These are phyloP conservation scores for Fonsecaea monophora DNA, from an alignment of 2,329 filamentous ascomycete genomes.

Conservation along the genomic window DNA sequence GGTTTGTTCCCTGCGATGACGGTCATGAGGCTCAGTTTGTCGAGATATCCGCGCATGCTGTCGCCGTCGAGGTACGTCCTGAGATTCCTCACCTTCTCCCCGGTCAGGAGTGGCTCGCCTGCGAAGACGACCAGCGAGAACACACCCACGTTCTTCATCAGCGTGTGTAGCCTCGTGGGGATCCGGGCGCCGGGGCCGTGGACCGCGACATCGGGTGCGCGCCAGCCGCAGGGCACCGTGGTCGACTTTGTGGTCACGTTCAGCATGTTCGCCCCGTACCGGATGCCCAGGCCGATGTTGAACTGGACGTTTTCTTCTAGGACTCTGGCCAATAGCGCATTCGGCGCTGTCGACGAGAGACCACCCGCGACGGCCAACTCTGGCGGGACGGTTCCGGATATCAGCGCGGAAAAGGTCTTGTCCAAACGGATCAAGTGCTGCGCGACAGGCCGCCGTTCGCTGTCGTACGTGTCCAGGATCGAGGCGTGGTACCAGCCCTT, in stretches of 20 bases:
- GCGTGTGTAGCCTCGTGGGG: conserved; percentile 3
- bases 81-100: background rate
- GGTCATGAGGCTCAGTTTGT: background rate
- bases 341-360: background rate
- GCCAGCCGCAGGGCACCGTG: background rate
- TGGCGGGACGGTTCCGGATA: background rate
- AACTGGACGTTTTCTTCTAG: conserved; percentile 1
- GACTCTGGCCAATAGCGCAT: background rate
- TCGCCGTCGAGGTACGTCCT: background rate
- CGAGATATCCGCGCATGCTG: background rate
- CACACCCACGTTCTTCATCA: conserved; percentile 7
- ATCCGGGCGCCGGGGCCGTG: conserved; percentile 1
- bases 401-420: conserved; percentile 6
- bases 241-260: background rate
- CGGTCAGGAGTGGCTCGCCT: conserved; percentile 7
- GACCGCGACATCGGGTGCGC: conserved; percentile 4
- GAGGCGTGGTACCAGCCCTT: conserved; percentile 8
- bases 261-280: conserved; percentile 7
- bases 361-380: background rate
- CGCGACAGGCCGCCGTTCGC: conserved; percentile 9
- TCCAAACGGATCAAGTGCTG: conserved; percentile 6
- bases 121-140: conserved; percentile 16
- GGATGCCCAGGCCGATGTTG: background rate
- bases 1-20: conserved; percentile 7
- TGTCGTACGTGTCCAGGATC: conserved; percentile 1